Base-by-base conservation (phyloP, 129 eudicot genomes). In the Ambrosia trifida region DNA sequence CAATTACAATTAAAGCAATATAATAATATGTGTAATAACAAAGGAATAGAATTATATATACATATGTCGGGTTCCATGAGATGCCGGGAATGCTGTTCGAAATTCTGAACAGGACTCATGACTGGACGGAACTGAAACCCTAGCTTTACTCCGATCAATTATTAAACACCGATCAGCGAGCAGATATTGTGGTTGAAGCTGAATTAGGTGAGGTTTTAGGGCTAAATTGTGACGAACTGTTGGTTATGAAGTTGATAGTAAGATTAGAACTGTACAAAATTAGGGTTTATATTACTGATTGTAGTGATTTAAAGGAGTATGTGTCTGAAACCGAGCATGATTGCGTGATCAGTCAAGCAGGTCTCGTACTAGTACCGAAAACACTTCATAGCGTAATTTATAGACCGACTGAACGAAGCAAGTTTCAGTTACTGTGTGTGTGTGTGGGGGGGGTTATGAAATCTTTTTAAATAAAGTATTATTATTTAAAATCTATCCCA, bases 51-150 rank as follows among this genome's bases (percentile, higher is more conserved):
- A 59, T 36, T 2, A 50, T 24, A 24, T 24, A 8, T 91, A 91
- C 97, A 70, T 76, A 85, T 74, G 81, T 94, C 97, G 11, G 96
- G 87, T 33, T 94, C 98, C 72, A 84, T 58, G 44, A 94, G 96
- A 45, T 73, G 92, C 59, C 93, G 90, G 71, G 98, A 76, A 70
- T 94, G 98, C 71, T 89, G 97, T 83, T 94, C 98, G 97, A 89
- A 89, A 82, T 94, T 89, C 93, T 89, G 96, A 66, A 89, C 76
- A n/a, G 95, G 98, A 76, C 92, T 87, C 98, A 94, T 94, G 79
- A 45, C 72, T 76, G 63, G 57, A 68, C 32, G 33, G 35, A 81
- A 73, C 79, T 49, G 33, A 41, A 81, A 73, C 79, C 84, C 78
- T 75, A 76, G 75, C 40, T 80, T 76, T 40, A 56, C 69, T 54